A percentile compares a stretch with the other conserved stretches of the same genome.
These are phyloP conservation scores for Dipteronia sinensis DNA, from an alignment of 345 rosid genomes.

Conservation along the genomic window DNA sequence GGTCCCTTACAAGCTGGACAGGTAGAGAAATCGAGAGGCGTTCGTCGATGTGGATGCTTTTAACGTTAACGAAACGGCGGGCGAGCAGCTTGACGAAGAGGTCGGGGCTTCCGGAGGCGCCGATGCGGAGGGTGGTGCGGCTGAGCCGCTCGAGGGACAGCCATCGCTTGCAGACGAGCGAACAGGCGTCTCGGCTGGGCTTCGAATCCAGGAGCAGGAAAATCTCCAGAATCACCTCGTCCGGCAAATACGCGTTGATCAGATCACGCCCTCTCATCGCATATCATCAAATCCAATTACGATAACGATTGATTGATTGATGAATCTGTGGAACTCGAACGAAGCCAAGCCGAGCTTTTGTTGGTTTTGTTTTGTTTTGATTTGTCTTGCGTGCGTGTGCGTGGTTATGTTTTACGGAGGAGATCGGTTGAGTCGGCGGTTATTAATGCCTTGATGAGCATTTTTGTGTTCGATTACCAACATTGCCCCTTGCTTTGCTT, in stretches of 20 bases:
- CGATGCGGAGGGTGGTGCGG: slow-evolving; percentile 82
- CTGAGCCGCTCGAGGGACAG: slow-evolving; percentile 70
- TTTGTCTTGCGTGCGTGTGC: neutral
- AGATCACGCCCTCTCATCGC: slow-evolving; percentile 83
- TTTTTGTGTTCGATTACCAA: neutral
- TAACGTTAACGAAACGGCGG: slow-evolving; percentile 67
- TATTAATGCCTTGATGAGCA: neutral
- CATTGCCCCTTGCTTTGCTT: neutral
- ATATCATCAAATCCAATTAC: slow-evolving; percentile 25
- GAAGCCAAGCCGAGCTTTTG: neutral
- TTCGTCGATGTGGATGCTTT: slow-evolving; percentile 70
- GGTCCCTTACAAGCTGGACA: slow-evolving; percentile 30
- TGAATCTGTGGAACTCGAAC: neutral
- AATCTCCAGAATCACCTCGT: slow-evolving; percentile 77
- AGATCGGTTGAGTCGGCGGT: slow-evolving; percentile 27
- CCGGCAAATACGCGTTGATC: slow-evolving; percentile 76
- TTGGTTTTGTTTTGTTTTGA: neutral
- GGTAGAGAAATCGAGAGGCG: slow-evolving; percentile 62
- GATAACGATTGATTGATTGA: neutral
- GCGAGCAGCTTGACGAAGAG: slow-evolving; percentile 60
- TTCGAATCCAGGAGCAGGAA: slow-evolving; percentile 69
- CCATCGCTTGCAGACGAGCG: slow-evolving; percentile 96
- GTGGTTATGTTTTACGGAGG: neutral
- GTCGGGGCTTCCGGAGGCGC: slow-evolving; percentile 78
- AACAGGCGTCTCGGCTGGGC: slow-evolving; percentile 69